phyloP scores from a whole-genome alignment of 2,329 filamentous ascomycete species.

The Penicillium sp. region DNA sequence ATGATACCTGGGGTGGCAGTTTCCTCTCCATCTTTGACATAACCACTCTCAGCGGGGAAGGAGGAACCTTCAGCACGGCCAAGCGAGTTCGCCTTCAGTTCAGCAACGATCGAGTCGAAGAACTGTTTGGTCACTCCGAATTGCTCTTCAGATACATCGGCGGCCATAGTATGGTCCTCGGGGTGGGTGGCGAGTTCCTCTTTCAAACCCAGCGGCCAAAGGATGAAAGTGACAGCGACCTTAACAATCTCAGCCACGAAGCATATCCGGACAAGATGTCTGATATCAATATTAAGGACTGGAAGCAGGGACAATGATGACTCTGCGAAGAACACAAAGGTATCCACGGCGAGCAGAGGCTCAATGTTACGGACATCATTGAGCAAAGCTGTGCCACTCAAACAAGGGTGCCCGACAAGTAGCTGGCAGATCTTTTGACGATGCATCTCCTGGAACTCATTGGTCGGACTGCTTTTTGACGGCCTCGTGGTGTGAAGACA shows the following conservation, averaged over 20 bases:
- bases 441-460: constrained; percentile 60
- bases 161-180: constrained; percentile 21
- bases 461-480: constrained; percentile 48
- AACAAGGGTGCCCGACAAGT: constrained; percentile 52
- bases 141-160: constrained; percentile 24
- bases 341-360: constrained; percentile 33
- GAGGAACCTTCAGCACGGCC: constrained; percentile 29
- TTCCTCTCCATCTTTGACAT: constrained; percentile 32
- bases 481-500: constrained; percentile 54
- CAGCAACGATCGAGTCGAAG: constrained; percentile 32
- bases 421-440: constrained; percentile 67
- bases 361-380: constrained; percentile 34
- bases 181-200: constrained; percentile 27
- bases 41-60: constrained; percentile 31
- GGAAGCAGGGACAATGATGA: constrained; percentile 62
- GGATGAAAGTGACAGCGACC: constrained; percentile 53
- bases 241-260: constrained; percentile 88
- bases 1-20: constrained; percentile 28
- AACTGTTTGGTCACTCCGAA: constrained; percentile 29
- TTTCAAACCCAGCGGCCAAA: constrained; percentile 32
- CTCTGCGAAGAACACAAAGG: constrained; percentile 62
- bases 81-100: constrained; percentile 31
- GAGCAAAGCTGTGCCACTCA: constrained; percentile 28
- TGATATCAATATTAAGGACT: constrained; percentile 61
- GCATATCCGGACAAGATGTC: constrained; percentile 72